Evolutionary conservation across 2,329 filamentous ascomycete species (phyloP).

Genomic region (Orbilia ellipsospora): DNA sequence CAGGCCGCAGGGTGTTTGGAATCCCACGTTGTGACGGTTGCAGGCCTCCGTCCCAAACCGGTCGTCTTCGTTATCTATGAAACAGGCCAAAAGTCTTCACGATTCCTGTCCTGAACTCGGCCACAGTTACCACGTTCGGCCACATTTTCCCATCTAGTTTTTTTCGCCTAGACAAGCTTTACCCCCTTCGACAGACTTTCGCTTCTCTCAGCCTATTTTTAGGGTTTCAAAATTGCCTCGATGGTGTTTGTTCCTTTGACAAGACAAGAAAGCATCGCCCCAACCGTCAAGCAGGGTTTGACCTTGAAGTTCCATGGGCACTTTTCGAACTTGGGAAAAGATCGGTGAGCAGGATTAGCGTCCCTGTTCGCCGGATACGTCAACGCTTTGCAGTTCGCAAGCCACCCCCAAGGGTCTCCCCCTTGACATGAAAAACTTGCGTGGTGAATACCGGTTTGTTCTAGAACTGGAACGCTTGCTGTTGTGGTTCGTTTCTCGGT

Average conservation of each 20-base stretch:
- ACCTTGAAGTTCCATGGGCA: slow-evolving; percentile 10
- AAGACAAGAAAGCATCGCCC: slow-evolving; percentile 23
- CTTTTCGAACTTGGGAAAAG: slow-evolving; percentile 10
- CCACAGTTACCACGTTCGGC: slow-evolving; percentile 3
- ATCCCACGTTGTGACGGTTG: slow-evolving; percentile 43
- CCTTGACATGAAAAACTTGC: not conserved
- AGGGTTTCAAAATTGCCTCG: slow-evolving; percentile 6
- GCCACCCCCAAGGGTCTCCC: not conserved
- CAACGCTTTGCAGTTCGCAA: not conserved
- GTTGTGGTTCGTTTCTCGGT: slow-evolving; percentile 7
- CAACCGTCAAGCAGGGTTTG: slow-evolving; percentile 9
- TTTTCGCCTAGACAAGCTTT: slow-evolving; percentile 7
- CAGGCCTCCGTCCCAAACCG: slow-evolving; percentile 21
- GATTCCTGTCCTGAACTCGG: slow-evolving; percentile 26
- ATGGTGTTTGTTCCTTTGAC: slow-evolving; percentile 6
- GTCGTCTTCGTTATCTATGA: slow-evolving; percentile 31
- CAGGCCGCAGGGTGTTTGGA: not conserved
- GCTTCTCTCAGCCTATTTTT: slow-evolving; percentile 45
- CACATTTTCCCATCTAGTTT: not conserved
- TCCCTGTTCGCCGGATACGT: slow-evolving; percentile 16
- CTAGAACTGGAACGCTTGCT: slow-evolving; percentile 33
- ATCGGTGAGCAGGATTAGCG: slow-evolving; percentile 5
- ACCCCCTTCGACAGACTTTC: slow-evolving; percentile 1
- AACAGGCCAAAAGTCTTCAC: slow-evolving; percentile 25
- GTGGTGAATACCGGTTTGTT: slow-evolving; percentile 10